Conservation (phyloP, 1,284 basidiomycete genomes). For the Afroboletus lepidellus region DNA sequence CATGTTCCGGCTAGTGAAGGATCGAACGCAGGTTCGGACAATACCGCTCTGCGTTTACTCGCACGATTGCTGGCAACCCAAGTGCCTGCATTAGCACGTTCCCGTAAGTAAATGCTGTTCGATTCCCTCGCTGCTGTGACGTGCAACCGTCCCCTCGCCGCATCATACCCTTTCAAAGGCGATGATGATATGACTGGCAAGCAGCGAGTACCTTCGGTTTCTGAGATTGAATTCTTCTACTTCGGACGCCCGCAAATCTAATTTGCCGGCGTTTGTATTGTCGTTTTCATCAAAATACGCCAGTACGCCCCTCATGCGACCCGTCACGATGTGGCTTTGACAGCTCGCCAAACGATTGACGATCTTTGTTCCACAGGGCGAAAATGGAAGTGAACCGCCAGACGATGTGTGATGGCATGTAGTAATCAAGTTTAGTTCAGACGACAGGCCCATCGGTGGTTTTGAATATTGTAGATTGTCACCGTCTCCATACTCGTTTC, state of each 20-base stretch:
- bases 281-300: constrained; percentile 15
- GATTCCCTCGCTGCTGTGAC: constrained; percentile 22
- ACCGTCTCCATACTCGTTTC: constrained; percentile 28
- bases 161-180: constrained; percentile 19
- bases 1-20: constrained; percentile 15
- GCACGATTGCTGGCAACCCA: constrained; percentile 17
- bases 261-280: constrained; percentile 14
- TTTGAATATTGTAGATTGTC: constrained; percentile 16
- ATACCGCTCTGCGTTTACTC: constrained; percentile 18
- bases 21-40: constrained; percentile 16
- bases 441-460: constrained; percentile 9
- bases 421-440: constrained; percentile 8
- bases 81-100: constrained; percentile 17
- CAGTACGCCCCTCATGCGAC: constrained; percentile 3
- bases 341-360: constrained; percentile 13
- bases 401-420: neutral
- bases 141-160: constrained; percentile 12
- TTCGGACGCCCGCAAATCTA: constrained; percentile 21
- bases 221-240: constrained; percentile 22
- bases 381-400: constrained; percentile 24
- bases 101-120: constrained; percentile 20
- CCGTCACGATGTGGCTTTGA: constrained; percentile 11
- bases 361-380: constrained; percentile 18
- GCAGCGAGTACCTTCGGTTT: constrained; percentile 2
- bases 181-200: constrained; percentile 3